These are phyloP conservation scores for Globomyces pollinis-pini DNA, from an alignment of 192 early-diverging fungal species.

Conservation along the genomic window DNA sequence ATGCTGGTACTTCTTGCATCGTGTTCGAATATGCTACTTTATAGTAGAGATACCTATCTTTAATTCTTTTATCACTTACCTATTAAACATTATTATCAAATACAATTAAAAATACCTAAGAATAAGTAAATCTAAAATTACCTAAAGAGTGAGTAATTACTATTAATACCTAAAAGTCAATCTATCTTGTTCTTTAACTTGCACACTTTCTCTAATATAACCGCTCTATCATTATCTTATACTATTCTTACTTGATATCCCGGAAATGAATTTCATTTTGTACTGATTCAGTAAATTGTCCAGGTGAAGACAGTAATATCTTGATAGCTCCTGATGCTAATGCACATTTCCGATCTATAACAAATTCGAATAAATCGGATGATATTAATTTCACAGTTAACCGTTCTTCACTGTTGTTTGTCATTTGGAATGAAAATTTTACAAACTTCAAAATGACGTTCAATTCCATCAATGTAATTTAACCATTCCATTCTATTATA, in stretches of 20 bases:
- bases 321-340: constrained; percentile 87
- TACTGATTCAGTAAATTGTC: constrained; percentile 84
- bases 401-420: constrained; percentile 1
- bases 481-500: too few relatives aligned
- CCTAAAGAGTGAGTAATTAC: too few relatives aligned
- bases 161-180: constrained; percentile 66
- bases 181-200: too few relatives aligned
- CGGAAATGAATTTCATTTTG: constrained; percentile 81
- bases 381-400: constrained; percentile 74
- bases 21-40: constrained; percentile 66
- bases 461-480: too few relatives aligned
- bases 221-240: too few relatives aligned
- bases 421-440: neutral
- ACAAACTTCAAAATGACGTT: neutral
- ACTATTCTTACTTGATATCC: too few relatives aligned
- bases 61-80: too few relatives aligned
- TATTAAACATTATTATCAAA: too few relatives aligned
- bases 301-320: constrained; percentile 87
- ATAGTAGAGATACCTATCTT: constrained; percentile 91
- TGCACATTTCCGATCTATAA: constrained; percentile 80
- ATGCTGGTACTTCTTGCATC: constrained; percentile 73
- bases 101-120: neutral
- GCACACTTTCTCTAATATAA: constrained; percentile 88
- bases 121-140: too few relatives aligned
- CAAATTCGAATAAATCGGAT: constrained; percentile 84